phyloP scores from a whole-genome alignment of 163 green algal species.

The Chloroidium sp. region DNA sequence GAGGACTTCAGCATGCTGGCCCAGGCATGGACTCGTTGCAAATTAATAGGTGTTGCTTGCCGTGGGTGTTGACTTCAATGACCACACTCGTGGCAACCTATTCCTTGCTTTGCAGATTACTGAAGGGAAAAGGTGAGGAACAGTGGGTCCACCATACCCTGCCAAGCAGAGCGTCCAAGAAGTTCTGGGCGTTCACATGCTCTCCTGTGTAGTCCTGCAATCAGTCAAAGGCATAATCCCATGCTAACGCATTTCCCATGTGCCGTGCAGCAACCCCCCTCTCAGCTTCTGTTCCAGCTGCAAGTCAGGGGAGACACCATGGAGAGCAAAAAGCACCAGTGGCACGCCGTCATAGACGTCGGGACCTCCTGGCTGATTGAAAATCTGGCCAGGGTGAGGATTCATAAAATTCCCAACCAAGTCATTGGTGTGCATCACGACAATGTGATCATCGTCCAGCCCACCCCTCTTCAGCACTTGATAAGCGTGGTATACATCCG shows the following conservation, averaged over 20 bases:
- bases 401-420: slow-evolving; percentile 63
- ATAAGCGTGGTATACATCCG: slow-evolving; percentile 66
- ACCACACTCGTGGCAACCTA: too few relatives aligned
- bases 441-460: slow-evolving; percentile 64
- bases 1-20: too few relatives aligned
- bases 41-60: too few relatives aligned
- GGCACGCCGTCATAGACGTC: slow-evolving; percentile 78
- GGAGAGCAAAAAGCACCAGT: slow-evolving; percentile 24
- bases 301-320: too few relatives aligned
- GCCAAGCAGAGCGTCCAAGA: slow-evolving; percentile 69
- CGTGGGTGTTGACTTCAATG: too few relatives aligned
- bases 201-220: slow-evolving; percentile 73
- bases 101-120: too few relatives aligned
- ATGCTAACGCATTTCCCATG: background rate
- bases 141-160: too few relatives aligned
- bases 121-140: too few relatives aligned
- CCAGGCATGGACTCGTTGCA: too few relatives aligned
- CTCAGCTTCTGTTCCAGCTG: too few relatives aligned
- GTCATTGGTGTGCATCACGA: slow-evolving; percentile 80
- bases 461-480: slow-evolving; percentile 67
- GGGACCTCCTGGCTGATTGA: slow-evolving; percentile 49
- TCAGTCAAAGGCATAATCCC: background rate
- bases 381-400: slow-evolving; percentile 69
- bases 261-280: background rate
- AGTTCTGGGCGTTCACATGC: slow-evolving; percentile 64